phyloP scores from a whole-genome alignment of 305 asterid genomes.

The Fraxinus dipetala region DNA sequence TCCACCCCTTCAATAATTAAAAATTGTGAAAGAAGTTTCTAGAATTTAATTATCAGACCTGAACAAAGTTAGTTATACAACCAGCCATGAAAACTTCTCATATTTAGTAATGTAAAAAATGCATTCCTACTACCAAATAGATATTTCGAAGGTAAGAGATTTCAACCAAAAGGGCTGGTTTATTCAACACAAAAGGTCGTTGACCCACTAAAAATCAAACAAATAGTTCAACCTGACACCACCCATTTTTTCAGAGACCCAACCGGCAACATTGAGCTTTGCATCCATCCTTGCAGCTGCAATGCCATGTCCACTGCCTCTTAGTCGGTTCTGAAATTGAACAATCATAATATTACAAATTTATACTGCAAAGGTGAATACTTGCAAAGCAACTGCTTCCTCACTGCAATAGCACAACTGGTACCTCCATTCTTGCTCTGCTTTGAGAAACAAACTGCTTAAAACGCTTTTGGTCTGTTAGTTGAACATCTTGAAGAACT shows the following conservation, averaged over 20 bases:
- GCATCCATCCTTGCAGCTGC: constrained; percentile 99
- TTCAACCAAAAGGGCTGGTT: not conserved
- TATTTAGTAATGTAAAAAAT: constrained; percentile 11
- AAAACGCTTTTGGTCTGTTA: constrained; percentile 91
- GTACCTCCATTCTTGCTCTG: constrained; percentile 98
- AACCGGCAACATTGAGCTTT: constrained; percentile 93
- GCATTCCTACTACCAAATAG: constrained; percentile 14
- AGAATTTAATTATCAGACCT: constrained; percentile 10
- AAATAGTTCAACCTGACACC: constrained; percentile 70
- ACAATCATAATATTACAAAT: constrained; percentile 20
- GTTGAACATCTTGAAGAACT: constrained; percentile 88
- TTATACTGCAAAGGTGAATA: not conserved
- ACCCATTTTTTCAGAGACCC: constrained; percentile 97
- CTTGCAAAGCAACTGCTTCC: not conserved
- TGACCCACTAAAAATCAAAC: not conserved
- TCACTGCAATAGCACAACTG: constrained; percentile 18
- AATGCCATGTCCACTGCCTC: constrained; percentile 97
- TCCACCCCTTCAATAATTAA: not conserved
- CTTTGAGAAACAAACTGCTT: constrained; percentile 97
- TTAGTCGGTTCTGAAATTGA: constrained; percentile 70
- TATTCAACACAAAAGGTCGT: not conserved
- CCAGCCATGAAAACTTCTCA: not conserved
- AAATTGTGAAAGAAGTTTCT: not conserved
- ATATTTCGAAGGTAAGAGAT: constrained; percentile 17
- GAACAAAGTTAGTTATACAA: constrained; percentile 10